Evolutionary conservation across 352 stramenopile species (phyloP).

Genomic region (Aphanomyces cochlioides): DNA sequence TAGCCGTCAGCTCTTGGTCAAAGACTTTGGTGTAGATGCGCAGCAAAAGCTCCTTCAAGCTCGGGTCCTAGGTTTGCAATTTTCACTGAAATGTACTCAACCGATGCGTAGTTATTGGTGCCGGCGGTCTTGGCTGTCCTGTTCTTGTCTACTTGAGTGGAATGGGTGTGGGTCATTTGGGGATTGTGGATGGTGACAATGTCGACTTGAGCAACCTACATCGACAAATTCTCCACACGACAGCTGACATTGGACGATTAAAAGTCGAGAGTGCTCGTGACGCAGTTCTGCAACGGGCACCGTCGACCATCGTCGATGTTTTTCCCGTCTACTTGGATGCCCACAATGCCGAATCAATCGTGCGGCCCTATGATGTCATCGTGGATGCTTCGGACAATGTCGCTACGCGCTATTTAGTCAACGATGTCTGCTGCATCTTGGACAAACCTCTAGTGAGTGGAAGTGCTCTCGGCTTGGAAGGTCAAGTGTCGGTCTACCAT

Average conservation of each 20-base stretch:
- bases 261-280: constrained; percentile 88
- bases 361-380: constrained; percentile 84
- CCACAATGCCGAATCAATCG: constrained; percentile 79
- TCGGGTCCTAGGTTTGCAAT: constrained; percentile 48
- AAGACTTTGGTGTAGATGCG: constrained; percentile 85
- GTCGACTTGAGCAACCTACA: constrained; percentile 97
- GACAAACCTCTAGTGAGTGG: constrained; percentile 90
- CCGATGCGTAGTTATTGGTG: constrained; percentile 79
- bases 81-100: not conserved
- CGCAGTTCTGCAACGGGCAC: constrained; percentile 67
- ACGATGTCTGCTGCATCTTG: constrained; percentile 88
- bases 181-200: constrained; percentile 92
- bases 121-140: constrained; percentile 94
- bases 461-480: constrained; percentile 94
- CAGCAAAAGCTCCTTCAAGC: constrained; percentile 80
- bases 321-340: constrained; percentile 53
- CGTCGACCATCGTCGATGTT: constrained; percentile 57
- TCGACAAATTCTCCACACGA: constrained; percentile 93
- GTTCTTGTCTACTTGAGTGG: constrained; percentile 93
- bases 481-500: constrained; percentile 95
- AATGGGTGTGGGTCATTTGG: constrained; percentile 91
- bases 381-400: constrained; percentile 97
- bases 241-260: constrained; percentile 64
- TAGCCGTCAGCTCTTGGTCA: constrained; percentile 92
- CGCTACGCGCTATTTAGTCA: constrained; percentile 93